Percentiles rank a stretch among this genome's conserved stretches.
Evolutionary conservation across 2,329 filamentous ascomycete genomes (phyloP).

Genomic region (Onygenales sp.): DNA sequence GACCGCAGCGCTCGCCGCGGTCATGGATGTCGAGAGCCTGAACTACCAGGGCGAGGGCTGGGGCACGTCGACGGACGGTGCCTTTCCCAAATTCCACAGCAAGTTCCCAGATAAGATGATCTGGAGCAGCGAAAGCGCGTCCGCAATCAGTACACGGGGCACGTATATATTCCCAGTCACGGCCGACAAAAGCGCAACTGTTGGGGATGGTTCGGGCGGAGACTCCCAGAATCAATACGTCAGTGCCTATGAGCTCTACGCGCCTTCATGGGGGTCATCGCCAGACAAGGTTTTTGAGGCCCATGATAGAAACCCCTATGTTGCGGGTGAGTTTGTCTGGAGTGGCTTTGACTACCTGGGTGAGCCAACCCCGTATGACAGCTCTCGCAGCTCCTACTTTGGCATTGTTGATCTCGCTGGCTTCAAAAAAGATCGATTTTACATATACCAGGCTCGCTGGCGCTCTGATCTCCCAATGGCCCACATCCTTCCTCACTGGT

Average conservation of each 20-base stretch:
- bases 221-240: constrained; percentile 31
- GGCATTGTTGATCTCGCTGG: constrained; percentile 50
- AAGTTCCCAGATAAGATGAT: constrained; percentile 41
- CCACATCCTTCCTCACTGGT: constrained; percentile 51
- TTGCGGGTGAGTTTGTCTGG: constrained; percentile 48
- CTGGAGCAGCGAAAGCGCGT: constrained; percentile 35
- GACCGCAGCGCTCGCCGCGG: constrained; percentile 26
- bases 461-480: constrained; percentile 38
- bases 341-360: constrained; percentile 44
- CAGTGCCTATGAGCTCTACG: constrained; percentile 45
- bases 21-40: constrained; percentile 41
- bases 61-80: constrained; percentile 19
- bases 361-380: constrained; percentile 42
- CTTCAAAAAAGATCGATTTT: constrained; percentile 49
- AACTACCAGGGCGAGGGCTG: constrained; percentile 49
- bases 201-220: constrained; percentile 15
- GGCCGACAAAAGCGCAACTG: not conserved
- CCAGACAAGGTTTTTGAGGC: constrained; percentile 45
- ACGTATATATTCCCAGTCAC: constrained; percentile 45
- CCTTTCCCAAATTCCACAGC: constrained; percentile 33
- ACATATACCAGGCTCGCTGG: constrained; percentile 48
- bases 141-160: constrained; percentile 41
- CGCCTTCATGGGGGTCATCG: constrained; percentile 37
- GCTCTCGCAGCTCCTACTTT: constrained; percentile 44
- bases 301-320: constrained; percentile 42